phyloP scores from a whole-genome alignment of 495 filamentous ascomycete genomes.

The Aspergillus ellipticus region DNA sequence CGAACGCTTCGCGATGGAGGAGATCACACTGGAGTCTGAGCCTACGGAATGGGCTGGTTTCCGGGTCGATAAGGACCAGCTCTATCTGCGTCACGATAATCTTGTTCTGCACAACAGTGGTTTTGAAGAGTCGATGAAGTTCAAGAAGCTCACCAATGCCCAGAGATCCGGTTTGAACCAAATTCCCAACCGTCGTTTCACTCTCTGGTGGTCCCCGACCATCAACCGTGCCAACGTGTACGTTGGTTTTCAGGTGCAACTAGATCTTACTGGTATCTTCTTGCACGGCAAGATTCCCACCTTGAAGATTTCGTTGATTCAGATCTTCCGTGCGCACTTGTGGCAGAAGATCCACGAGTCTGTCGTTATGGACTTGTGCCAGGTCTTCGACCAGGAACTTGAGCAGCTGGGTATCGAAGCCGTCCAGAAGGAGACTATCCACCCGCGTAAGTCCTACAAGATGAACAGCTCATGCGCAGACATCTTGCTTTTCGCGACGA shows the following conservation, averaged over 20 bases:
- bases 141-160: slow-evolving; percentile 99
- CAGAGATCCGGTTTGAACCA: slow-evolving; percentile 98
- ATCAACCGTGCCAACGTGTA: slow-evolving; percentile 60
- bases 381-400: slow-evolving; percentile 98
- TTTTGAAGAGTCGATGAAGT: slow-evolving; percentile 68
- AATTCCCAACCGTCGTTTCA: slow-evolving; percentile 99
- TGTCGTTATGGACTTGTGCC: slow-evolving; percentile 98
- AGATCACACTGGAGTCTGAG: slow-evolving; percentile 37
- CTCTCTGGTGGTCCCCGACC: slow-evolving; percentile 94
- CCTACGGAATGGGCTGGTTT: slow-evolving; percentile 41
- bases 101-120: slow-evolving; percentile 37
- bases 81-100: slow-evolving; percentile 46
- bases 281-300: slow-evolving; percentile 99
- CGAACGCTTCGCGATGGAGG: slow-evolving; percentile 33
- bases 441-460: slow-evolving; percentile 99
- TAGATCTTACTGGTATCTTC: slow-evolving; percentile 99
- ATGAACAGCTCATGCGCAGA: slow-evolving; percentile 99
- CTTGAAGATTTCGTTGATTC: slow-evolving; percentile 95
- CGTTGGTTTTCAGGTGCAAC: slow-evolving; percentile 96
- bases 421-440: slow-evolving; percentile 99
- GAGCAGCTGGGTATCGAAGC: slow-evolving; percentile 96
- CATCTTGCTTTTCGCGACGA: slow-evolving; percentile 94
- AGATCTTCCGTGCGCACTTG: slow-evolving; percentile 99
- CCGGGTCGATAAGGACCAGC: slow-evolving; percentile 47
- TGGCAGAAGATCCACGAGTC: slow-evolving; percentile 99